Base-by-base conservation (phyloP, 768 basidiomycete genomes). In the Mycena haematopus region DNA sequence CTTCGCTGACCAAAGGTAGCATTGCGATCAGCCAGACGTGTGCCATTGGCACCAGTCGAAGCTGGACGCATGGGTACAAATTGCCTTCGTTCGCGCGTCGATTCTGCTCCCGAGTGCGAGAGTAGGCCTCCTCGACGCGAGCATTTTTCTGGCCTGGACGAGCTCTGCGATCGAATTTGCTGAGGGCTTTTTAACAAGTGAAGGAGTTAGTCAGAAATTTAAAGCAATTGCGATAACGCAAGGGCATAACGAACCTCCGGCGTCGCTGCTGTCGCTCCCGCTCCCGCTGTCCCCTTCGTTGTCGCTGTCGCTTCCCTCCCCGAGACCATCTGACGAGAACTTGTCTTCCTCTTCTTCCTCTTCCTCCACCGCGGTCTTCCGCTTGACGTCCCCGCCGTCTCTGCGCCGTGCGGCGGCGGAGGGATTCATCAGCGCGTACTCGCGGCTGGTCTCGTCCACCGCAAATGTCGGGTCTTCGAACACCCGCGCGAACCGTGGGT, bases 381-480 rank as follows among this genome's bases (percentile, higher is more conserved):
- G 75, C 65, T 80, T 76, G 21, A 53, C 62, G 35, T 67, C 70
- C 61, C 62, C 73, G n/a, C n/a, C n/a, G 25, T 62, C 72, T 71
- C 79, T 76, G 72, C 80, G 84, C 71, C 84, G 83, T 31, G 84
- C 82, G n/a, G 78, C 86, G 11, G 89, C 77, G 21, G 95, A 96
- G 15, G 96, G 96, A 74, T 99, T 95, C 72, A 98, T 86, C 66
- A 99, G 76, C n/a, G 89, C 91, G 73, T 83, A 99, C 78, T 99
- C 97, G 69, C 92, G 82, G 67, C 81, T 92, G 44, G 77, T 84
- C 78, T 95, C 92, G 75, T 99, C 96, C 66, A 99, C 92, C 70
- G 90, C 84, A 74, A 93, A 99, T 58, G 92, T 92, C 4, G 93
- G 90, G 71, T 97, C 88, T 77, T 93, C 87, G 75, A 97, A 99